Percentiles rank a stretch among this genome's conserved stretches.
Evolutionary conservation across 768 basidiomycete species (phyloP).

Genomic region (Lactarius psammicola): DNA sequence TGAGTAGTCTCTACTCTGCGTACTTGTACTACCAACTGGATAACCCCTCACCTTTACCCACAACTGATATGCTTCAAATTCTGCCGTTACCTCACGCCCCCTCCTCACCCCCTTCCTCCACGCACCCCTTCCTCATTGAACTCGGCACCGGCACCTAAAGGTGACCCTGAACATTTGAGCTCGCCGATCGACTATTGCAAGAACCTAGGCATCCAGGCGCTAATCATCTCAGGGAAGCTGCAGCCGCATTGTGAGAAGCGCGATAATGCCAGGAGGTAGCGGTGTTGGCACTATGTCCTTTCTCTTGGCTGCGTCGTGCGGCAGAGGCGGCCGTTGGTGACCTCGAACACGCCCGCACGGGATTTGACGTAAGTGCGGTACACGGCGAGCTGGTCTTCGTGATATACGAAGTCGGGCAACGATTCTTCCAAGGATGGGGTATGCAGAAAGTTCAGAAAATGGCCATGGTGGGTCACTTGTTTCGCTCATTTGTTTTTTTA

Average conservation of each 20-base stretch:
- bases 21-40: conserved; percentile 37
- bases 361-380: conserved; percentile 54
- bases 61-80: conserved; percentile 24
- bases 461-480: conserved; percentile 62
- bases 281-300: conserved; percentile 75
- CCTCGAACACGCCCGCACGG: conserved; percentile 60
- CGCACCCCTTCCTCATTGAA: no score
- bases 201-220: conserved; percentile 75
- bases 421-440: conserved; percentile 92
- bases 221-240: conserved; percentile 65
- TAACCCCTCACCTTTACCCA: conserved; percentile 22
- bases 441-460: conserved; percentile 84
- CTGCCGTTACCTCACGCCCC: conserved; percentile 22
- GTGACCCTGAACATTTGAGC: conserved; percentile 27
- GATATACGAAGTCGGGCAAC: conserved; percentile 89
- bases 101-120: conserved; percentile 7
- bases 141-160: conserved; percentile 21
- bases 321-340: conserved; percentile 79
- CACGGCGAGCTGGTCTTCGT: conserved; percentile 80
- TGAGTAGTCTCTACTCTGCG: conserved; percentile 32
- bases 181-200: conserved; percentile 65
- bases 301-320: conserved; percentile 79
- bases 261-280: conserved; percentile 72
- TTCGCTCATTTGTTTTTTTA: conserved; percentile 3
- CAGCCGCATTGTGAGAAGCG: conserved; percentile 74